These are phyloP conservation scores for Antrodiella citrinella DNA, from an alignment of 768 basidiomycete genomes.

Conservation along the genomic window DNA sequence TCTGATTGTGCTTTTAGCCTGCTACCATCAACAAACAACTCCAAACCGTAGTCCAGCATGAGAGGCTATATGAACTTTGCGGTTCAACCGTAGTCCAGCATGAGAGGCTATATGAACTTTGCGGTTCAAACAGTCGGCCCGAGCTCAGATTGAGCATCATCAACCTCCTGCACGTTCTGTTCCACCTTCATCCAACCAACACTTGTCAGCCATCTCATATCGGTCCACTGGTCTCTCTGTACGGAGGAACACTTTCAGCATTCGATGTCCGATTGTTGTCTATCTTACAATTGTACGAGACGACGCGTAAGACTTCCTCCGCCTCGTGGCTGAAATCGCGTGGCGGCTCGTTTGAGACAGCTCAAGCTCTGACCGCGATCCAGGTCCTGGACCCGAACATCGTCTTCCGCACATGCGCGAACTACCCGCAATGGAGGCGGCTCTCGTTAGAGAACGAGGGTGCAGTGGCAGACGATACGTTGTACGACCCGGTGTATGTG, in stretches of 20 bases:
- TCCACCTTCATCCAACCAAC: conserved; percentile 69
- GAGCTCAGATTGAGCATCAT: conserved; percentile 39
- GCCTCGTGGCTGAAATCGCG: conserved; percentile 45
- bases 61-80: conserved; percentile 47
- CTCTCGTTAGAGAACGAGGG: conserved; percentile 20
- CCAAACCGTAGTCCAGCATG: conserved; percentile 68
- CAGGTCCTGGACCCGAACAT: conserved; percentile 59
- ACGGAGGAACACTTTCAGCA: conserved; percentile 60
- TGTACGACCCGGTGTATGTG: conserved; percentile 78
- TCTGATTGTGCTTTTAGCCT: conserved; percentile 47
- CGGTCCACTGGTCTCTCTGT: conserved; percentile 67
- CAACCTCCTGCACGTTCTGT: conserved; percentile 54
- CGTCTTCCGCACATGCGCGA: conserved; percentile 63
- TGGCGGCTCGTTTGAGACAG: conserved; percentile 26
- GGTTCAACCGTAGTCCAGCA: conserved; percentile 52
- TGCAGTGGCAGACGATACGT: conserved; percentile 22
- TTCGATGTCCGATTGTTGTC: conserved; percentile 63
- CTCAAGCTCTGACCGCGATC: conserved; percentile 51
- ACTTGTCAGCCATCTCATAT: conserved; percentile 83
- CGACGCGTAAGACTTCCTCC: conserved; percentile 55
- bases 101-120: conserved; percentile 47
- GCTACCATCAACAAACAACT: conserved; percentile 65
- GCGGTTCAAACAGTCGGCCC: conserved; percentile 17
- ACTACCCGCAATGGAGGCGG: conserved; percentile 61
- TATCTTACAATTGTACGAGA: conserved; percentile 75